These are phyloP conservation scores for Cyclostephanos tholiformis DNA, from an alignment of 108 stramenopile genomes.

Conservation along the genomic window DNA sequence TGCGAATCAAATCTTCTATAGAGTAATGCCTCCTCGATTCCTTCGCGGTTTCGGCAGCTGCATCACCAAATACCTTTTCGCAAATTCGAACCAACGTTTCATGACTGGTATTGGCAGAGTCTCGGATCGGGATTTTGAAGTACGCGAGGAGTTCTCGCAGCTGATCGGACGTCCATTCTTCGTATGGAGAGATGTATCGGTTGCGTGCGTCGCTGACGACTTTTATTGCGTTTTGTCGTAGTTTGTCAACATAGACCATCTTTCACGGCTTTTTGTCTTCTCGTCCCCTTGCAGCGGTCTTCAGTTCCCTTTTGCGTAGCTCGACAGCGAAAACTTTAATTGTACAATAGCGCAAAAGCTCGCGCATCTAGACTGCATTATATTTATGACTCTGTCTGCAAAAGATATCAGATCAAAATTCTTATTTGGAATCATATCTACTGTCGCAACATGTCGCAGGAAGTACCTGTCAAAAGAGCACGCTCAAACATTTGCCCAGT, in stretches of 20 bases:
- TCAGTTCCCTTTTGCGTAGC: too few species aligned
- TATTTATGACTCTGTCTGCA: too few species aligned
- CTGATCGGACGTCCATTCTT: constrained; percentile 49
- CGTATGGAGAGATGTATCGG: constrained; percentile 45
- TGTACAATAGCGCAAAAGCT: too few species aligned
- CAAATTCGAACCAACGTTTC: constrained; percentile 58
- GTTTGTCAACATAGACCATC: constrained; percentile 10
- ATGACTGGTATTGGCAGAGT: constrained; percentile 52
- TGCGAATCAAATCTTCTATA: constrained; percentile 37
- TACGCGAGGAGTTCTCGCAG: constrained; percentile 50
- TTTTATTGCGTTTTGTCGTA: constrained; percentile 34
- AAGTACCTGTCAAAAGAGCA: too few species aligned
- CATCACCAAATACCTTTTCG: constrained; percentile 47
- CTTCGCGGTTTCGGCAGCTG: constrained; percentile 30
- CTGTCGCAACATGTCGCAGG: too few species aligned
- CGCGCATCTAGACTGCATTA: too few species aligned
- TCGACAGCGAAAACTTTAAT: too few species aligned
- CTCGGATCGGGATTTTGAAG: constrained; percentile 51
- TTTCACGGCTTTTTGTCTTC: too few species aligned
- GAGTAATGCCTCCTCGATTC: constrained; percentile 14
- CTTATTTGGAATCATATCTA: too few species aligned
- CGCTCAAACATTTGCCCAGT: too few species aligned
- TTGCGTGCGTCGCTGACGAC: constrained; percentile 34
- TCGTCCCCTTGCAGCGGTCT: too few species aligned
- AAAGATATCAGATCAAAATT: too few species aligned